phyloP scores from a whole-genome alignment of 1,139 yeast genomes.

The Pichia terricola region DNA sequence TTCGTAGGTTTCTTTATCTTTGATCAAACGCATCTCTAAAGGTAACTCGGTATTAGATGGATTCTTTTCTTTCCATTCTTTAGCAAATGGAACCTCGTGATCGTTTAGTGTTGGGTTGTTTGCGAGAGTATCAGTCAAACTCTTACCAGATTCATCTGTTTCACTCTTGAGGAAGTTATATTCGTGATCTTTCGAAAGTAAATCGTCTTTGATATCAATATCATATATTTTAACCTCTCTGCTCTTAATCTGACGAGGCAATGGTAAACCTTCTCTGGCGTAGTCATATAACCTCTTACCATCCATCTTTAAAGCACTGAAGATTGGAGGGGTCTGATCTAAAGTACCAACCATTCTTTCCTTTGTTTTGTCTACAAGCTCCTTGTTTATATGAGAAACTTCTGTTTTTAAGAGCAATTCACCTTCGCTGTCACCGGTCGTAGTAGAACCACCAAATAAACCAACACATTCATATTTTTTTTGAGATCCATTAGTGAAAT shows the following conservation, averaged over 20 bases:
- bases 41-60: constrained; percentile 23
- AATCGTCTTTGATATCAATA: constrained; percentile 45
- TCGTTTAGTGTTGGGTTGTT: constrained; percentile 56
- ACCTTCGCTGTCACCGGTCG: constrained; percentile 92
- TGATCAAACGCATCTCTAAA: constrained; percentile 21
- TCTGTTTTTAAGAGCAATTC: constrained; percentile 54
- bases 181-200: constrained; percentile 46
- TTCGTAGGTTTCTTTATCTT: constrained; percentile 22
- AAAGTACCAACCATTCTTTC: constrained; percentile 67
- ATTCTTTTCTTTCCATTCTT: constrained; percentile 38
- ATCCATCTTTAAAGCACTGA: constrained; percentile 86
- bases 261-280: constrained; percentile 79
- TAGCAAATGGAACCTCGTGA: constrained; percentile 50
- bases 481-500: constrained; percentile 60
- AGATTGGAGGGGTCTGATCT: constrained; percentile 90
- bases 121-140: constrained; percentile 32
- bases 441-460: constrained; percentile 79
- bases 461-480: constrained; percentile 81
- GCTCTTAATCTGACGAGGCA: constrained; percentile 72
- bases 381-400: constrained; percentile 49
- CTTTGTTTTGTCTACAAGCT: constrained; percentile 40
- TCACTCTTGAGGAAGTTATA: constrained; percentile 43
- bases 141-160: constrained; percentile 40
- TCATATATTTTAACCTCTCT: constrained; percentile 58
- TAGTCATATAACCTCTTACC: constrained; percentile 93